These are phyloP conservation scores for Populus tremula DNA, from an alignment of 345 rosid species.

Conservation along the genomic window DNA sequence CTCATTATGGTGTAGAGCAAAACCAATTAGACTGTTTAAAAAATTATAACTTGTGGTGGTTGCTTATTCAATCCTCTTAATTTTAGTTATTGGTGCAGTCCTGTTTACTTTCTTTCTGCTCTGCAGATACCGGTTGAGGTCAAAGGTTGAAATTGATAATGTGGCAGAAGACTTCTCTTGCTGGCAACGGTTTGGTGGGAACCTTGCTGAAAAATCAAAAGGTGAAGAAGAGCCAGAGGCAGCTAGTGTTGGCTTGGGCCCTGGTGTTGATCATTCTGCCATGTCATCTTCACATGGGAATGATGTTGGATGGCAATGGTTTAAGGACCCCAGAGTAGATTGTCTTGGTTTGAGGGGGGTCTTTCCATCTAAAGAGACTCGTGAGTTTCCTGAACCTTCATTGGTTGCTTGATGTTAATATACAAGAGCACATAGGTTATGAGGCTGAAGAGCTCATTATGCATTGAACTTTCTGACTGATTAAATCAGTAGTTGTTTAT, in stretches of 20 bases:
- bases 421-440: not conserved
- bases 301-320: conserved; percentile 76
- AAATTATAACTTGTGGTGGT: not conserved
- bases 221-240: conserved; percentile 56
- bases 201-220: conserved; percentile 36
- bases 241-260: conserved; percentile 70
- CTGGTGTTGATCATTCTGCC: conserved; percentile 49
- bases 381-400: conserved; percentile 38
- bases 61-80: not conserved
- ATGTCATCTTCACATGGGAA: conserved; percentile 55
- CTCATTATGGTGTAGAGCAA: not conserved
- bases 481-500: conserved; percentile 4
- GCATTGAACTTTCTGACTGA: not conserved
- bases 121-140: conserved; percentile 73
- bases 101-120: not conserved
- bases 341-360: conserved; percentile 79
- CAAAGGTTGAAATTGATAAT: conserved; percentile 84
- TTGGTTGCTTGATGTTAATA: not conserved
- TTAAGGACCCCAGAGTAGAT: conserved; percentile 78
- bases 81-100: not conserved
- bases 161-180: conserved; percentile 62
- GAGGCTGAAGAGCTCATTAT: conserved; percentile 1
- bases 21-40: not conserved
- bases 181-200: conserved; percentile 75
- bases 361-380: conserved; percentile 52